Evolutionary conservation across 2,329 filamentous ascomycete genomes (phyloP).

Genomic region (Plenodomus biglobosus): DNA sequence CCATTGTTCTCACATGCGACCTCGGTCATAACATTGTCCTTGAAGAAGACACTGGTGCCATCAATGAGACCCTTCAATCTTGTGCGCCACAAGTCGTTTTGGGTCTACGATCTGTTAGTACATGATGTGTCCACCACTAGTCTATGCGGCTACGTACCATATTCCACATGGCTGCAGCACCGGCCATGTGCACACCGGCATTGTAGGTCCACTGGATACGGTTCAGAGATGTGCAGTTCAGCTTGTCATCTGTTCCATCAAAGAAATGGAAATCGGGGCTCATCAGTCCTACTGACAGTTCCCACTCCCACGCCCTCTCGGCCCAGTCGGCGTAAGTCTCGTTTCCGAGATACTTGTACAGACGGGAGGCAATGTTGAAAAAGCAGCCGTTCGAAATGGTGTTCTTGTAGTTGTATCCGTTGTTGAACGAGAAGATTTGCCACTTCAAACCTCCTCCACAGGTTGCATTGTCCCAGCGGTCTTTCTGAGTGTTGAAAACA

Average conservation of each 20-base stretch:
- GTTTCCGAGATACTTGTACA: conserved; percentile 70
- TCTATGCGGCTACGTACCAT: conserved; percentile 39
- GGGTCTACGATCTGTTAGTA: conserved; percentile 27
- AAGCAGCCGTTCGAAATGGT: conserved; percentile 77
- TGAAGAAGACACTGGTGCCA: conserved; percentile 48
- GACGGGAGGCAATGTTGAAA: conserved; percentile 76
- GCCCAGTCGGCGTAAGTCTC: conserved; percentile 62
- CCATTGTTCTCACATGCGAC: conserved; percentile 50
- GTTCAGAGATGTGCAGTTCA: conserved; percentile 50
- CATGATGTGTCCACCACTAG: background rate
- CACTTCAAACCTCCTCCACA: conserved; percentile 76
- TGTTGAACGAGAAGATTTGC: conserved; percentile 80
- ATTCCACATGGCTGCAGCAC: conserved; percentile 53
- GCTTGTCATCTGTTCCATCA: conserved; percentile 48
- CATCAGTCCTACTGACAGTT: conserved; percentile 53
- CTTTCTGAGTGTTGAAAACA: conserved; percentile 70
- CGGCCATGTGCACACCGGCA: conserved; percentile 49
- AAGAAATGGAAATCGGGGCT: conserved; percentile 49
- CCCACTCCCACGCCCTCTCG: conserved; percentile 62
- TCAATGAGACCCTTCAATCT: conserved; percentile 41
- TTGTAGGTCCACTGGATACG: conserved; percentile 54
- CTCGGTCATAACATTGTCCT: conserved; percentile 50
- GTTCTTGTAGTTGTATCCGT: conserved; percentile 81
- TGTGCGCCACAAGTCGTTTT: conserved; percentile 36
- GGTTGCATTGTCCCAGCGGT: conserved; percentile 66